These are phyloP conservation scores for Diutina rugosa DNA, from an alignment of 1,139 yeast genomes.

Conservation along the genomic window DNA sequence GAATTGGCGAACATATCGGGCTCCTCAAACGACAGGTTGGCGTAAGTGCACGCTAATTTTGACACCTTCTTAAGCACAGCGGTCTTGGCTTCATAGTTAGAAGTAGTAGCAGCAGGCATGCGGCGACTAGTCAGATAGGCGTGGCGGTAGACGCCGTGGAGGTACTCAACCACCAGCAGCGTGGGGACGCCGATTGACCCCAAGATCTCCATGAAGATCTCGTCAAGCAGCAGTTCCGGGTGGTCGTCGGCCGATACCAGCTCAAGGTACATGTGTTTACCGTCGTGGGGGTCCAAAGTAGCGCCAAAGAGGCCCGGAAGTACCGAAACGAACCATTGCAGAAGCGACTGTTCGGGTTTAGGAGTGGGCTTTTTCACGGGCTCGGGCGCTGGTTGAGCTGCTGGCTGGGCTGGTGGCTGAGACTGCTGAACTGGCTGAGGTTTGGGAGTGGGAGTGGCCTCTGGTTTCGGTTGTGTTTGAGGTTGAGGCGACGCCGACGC, in stretches of 20 bases:
- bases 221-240: slow-evolving; percentile 22
- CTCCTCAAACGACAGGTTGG: slow-evolving; percentile 55
- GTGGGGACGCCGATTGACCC: slow-evolving; percentile 36
- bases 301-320: slow-evolving; percentile 29
- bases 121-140: slow-evolving; percentile 24
- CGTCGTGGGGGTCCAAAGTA: slow-evolving; percentile 11
- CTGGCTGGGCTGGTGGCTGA: slow-evolving; percentile 1
- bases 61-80: slow-evolving; percentile 35
- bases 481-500: slow-evolving; percentile 3
- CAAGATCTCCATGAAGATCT: slow-evolving; percentile 40
- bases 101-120: slow-evolving; percentile 27
- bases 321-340: slow-evolving; percentile 7
- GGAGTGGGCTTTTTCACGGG: neutral
- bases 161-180: slow-evolving; percentile 30
- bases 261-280: slow-evolving; percentile 16
- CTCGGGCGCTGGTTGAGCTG: neutral
- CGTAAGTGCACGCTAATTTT: slow-evolving; percentile 50
- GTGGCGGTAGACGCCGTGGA: slow-evolving; percentile 29
- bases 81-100: slow-evolving; percentile 22
- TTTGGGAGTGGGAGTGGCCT: slow-evolving; percentile 2
- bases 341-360: slow-evolving; percentile 1
- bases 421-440: slow-evolving; percentile 1
- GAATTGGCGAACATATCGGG: slow-evolving; percentile 49
- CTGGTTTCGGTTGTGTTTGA: slow-evolving; percentile 4
- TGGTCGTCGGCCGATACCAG: slow-evolving; percentile 26